Evolutionary conservation across 352 stramenopile species (phyloP).

Genomic region (Phytopythium delawarense): DNA sequence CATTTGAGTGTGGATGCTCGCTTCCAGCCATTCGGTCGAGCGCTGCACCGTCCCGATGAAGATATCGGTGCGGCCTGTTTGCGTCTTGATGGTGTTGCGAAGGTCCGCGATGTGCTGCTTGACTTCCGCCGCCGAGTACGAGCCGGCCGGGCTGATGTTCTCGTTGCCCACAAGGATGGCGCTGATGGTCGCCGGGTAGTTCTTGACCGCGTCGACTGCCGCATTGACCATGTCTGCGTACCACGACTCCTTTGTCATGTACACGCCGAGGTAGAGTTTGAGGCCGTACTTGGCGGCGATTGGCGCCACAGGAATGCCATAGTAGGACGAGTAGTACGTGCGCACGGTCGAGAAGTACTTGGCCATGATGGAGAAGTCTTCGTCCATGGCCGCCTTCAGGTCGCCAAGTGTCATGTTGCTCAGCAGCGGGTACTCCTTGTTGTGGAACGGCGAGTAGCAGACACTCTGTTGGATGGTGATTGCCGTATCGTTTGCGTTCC

Average conservation of each 20-base stretch:
- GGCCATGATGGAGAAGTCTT: slow-evolving; percentile 68
- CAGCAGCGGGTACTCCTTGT: slow-evolving; percentile 59
- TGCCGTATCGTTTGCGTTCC: slow-evolving; percentile 1
- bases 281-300: slow-evolving; percentile 40
- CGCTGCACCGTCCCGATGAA: slow-evolving; percentile 73
- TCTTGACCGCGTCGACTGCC: slow-evolving; percentile 37
- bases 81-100: slow-evolving; percentile 18
- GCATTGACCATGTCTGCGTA: slow-evolving; percentile 41
- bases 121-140: slow-evolving; percentile 38
- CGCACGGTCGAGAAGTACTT: slow-evolving; percentile 53
- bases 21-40: slow-evolving; percentile 52
- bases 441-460: slow-evolving; percentile 82
- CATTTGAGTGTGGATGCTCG: slow-evolving; percentile 27
- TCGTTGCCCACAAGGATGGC: slow-evolving; percentile 74
- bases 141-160: slow-evolving; percentile 49
- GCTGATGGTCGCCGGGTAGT: slow-evolving; percentile 49
- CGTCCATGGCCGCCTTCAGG: slow-evolving; percentile 49
- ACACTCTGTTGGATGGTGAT: slow-evolving; percentile 28
- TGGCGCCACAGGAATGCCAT: slow-evolving; percentile 38
- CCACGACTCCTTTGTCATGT: slow-evolving; percentile 71
- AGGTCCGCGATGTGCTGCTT: slow-evolving; percentile 27
- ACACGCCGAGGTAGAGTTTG: slow-evolving; percentile 69
- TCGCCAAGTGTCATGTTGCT: slow-evolving; percentile 18
- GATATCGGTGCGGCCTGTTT: slow-evolving; percentile 28
- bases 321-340: slow-evolving; percentile 80